These are phyloP conservation scores for Fusarium caatingaense DNA, from an alignment of 2,329 filamentous ascomycete species.

Conservation along the genomic window DNA sequence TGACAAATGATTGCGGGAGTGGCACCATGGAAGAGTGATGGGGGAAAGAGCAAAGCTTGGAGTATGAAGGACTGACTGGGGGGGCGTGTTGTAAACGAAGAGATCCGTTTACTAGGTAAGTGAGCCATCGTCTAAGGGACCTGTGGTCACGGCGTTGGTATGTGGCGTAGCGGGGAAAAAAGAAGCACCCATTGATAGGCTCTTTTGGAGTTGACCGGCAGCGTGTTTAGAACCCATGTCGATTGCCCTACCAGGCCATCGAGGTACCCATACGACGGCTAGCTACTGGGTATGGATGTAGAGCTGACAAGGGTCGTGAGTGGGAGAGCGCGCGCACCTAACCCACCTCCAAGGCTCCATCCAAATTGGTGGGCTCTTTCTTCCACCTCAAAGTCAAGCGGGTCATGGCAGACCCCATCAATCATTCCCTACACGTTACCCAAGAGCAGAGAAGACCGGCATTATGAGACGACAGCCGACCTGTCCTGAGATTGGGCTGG, in stretches of 20 bases:
- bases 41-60: constrained; percentile 32
- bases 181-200: constrained; percentile 45
- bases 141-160: constrained; percentile 43
- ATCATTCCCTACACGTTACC: constrained; percentile 26
- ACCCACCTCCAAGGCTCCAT: constrained; percentile 37
- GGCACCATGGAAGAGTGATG: constrained; percentile 43
- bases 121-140: constrained; percentile 42
- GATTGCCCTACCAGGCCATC: constrained; percentile 44
- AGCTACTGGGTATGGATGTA: background rate
- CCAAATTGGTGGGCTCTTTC: constrained; percentile 35
- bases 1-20: constrained; percentile 43
- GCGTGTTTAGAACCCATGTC: constrained; percentile 38
- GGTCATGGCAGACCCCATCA: constrained; percentile 39
- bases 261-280: constrained; percentile 40
- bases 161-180: constrained; percentile 48
- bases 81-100: constrained; percentile 28
- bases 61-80: constrained; percentile 33
- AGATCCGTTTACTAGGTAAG: constrained; percentile 33
- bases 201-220: constrained; percentile 36
- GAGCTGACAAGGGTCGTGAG: constrained; percentile 33
- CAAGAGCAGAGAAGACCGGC: constrained; percentile 39
- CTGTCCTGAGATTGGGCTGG: constrained; percentile 39
- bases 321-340: constrained; percentile 29
- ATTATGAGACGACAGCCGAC: constrained; percentile 46
- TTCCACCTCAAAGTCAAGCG: constrained; percentile 38